These are phyloP conservation scores for Beauveria brongniartii DNA, from an alignment of 2,329 filamentous ascomycete species.

Conservation along the genomic window DNA sequence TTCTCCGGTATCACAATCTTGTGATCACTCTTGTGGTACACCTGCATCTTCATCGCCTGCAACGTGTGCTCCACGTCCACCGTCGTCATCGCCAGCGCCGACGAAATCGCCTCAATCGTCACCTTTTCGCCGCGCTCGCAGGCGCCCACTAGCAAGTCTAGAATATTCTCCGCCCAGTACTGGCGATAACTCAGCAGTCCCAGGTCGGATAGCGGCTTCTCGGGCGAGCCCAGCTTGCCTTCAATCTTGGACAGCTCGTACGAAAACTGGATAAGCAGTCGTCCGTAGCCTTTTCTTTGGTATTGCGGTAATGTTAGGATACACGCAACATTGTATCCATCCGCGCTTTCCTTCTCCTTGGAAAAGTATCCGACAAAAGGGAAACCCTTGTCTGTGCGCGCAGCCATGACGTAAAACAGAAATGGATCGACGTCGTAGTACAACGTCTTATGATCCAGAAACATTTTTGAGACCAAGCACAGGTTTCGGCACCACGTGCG, in stretches of 20 bases:
- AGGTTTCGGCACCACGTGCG: constrained; percentile 95
- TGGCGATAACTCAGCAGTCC: constrained; percentile 90
- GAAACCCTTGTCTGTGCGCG: constrained; percentile 77
- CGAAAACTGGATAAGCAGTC: constrained; percentile 90
- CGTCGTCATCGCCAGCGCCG: constrained; percentile 84
- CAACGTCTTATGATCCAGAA: constrained; percentile 93
- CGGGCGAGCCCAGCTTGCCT: constrained; percentile 87
- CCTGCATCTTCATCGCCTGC: constrained; percentile 88
- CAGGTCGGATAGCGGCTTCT: constrained; percentile 91
- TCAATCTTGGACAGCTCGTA: constrained; percentile 96
- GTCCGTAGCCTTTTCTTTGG: constrained; percentile 88
- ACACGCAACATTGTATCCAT: constrained; percentile 96
- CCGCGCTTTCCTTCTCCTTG: constrained; percentile 95
- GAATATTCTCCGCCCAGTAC: constrained; percentile 93
- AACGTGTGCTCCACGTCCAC: constrained; percentile 93
- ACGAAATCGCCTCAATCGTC: constrained; percentile 79
- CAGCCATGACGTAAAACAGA: constrained; percentile 96
- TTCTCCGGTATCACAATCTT: constrained; percentile 88
- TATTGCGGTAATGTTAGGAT: constrained; percentile 95
- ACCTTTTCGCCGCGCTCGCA: constrained; percentile 62
- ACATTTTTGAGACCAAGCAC: constrained; percentile 90
- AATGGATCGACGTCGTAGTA: constrained; percentile 99
- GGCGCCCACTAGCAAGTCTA: constrained; percentile 72
- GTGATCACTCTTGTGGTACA: constrained; percentile 94
- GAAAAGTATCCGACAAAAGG: constrained; percentile 99